Evolutionary conservation across 2,329 filamentous ascomycete species (phyloP).

Genomic region (Trichothecium sympodiale): DNA sequence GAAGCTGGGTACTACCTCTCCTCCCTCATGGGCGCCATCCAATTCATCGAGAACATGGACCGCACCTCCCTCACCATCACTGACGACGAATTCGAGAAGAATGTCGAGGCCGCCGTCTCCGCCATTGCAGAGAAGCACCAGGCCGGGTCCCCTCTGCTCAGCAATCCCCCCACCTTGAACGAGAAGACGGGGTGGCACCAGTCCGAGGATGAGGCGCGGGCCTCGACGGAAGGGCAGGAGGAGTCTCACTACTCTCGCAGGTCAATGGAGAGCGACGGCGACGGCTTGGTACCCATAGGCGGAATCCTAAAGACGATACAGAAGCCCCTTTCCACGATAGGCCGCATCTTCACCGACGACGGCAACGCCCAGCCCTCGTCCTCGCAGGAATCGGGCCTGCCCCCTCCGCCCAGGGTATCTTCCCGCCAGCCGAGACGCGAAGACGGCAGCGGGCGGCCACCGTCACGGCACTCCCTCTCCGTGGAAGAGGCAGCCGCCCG

Average conservation of each 20-base stretch:
- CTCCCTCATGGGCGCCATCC: constrained; percentile 86
- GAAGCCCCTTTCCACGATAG: constrained; percentile 80
- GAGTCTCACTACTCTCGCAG: constrained; percentile 33
- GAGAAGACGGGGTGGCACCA: constrained; percentile 25
- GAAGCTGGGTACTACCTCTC: constrained; percentile 98
- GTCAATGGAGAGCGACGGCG: constrained; percentile 42
- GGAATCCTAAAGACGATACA: constrained; percentile 86
- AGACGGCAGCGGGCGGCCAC: constrained; percentile 18
- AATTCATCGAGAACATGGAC: constrained; percentile 95
- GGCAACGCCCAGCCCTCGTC: constrained; percentile 24
- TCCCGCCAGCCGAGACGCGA: constrained; percentile 14
- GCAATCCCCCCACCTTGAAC: constrained; percentile 29
- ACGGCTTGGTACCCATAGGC: constrained; percentile 72
- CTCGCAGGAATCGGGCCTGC: constrained; percentile 11
- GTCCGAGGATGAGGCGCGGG: constrained; percentile 13
- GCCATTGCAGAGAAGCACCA: constrained; percentile 88
- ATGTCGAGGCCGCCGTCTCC: constrained; percentile 93
- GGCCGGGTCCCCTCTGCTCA: constrained; percentile 21
- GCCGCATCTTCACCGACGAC: constrained; percentile 81
- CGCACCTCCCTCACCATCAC: constrained; percentile 86
- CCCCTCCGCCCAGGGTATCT: constrained; percentile 7
- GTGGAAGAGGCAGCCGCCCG: constrained; percentile 82
- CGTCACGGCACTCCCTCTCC: constrained; percentile 38
- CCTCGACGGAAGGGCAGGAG: constrained; percentile 28
- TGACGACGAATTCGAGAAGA: constrained; percentile 89